A percentile compares a stretch with the other conserved stretches of the same genome.
These are phyloP conservation scores for Exobasidium cylindrosporum DNA, from an alignment of 1,284 basidiomycete genomes.

Conservation along the genomic window DNA sequence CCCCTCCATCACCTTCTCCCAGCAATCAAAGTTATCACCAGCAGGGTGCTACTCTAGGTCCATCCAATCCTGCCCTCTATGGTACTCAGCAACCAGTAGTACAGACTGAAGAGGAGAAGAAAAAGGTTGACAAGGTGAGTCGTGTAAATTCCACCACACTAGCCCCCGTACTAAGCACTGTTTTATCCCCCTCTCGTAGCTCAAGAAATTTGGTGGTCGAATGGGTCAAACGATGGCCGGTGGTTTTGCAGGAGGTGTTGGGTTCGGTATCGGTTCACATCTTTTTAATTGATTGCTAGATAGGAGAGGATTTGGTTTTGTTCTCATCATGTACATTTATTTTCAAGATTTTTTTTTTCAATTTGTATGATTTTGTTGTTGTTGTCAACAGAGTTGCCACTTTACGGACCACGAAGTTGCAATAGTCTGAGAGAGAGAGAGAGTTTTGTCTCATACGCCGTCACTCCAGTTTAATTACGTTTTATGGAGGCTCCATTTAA, in stretches of 20 bases:
- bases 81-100: background rate
- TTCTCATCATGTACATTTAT: too few relatives aligned
- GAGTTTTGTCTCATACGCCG: too few relatives aligned
- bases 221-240: slow-evolving; percentile 6
- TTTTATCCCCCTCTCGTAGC: background rate
- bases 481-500: too few relatives aligned
- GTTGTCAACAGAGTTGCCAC: too few relatives aligned
- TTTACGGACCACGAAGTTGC: too few relatives aligned
- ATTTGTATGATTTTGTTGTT: too few relatives aligned
- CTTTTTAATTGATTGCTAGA: slow-evolving; percentile 5
- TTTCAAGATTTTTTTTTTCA: too few relatives aligned
- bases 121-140: background rate
- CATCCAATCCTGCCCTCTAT: background rate
- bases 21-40: background rate
- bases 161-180: background rate
- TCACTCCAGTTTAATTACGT: too few relatives aligned
- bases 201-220: slow-evolving; percentile 6
- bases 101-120: background rate
- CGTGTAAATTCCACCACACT: too few relatives aligned
- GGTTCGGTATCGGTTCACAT: slow-evolving; percentile 1
- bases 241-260: slow-evolving; percentile 1
- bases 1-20: background rate
- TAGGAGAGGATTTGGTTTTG: too few relatives aligned
- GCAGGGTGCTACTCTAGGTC: background rate
- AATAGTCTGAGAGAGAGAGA: too few relatives aligned